Percentiles rank a stretch among this genome's conserved stretches.
phyloP scores from a whole-genome alignment of 192 early-diverging fungal genomes.

The Coemansia reversa region DNA sequence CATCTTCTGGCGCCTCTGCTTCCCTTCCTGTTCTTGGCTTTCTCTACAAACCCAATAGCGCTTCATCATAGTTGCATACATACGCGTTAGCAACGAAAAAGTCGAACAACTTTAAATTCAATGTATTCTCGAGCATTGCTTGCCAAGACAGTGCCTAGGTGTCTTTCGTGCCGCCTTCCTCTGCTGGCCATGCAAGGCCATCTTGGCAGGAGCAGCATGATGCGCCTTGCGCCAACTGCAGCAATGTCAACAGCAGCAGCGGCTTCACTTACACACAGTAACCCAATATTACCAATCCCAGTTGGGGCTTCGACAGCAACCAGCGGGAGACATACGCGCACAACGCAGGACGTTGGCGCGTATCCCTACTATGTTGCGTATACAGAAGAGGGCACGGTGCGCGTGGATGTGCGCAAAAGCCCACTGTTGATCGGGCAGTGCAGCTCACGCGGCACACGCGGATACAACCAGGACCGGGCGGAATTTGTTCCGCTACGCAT shows the following conservation, averaged over 20 bases:
- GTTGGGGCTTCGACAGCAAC: neutral
- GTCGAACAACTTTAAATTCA: too few relatives aligned
- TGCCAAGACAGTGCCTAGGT: conserved; percentile 1
- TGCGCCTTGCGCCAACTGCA: neutral
- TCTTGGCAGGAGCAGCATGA: conserved; percentile 2
- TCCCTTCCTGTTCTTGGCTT: too few relatives aligned
- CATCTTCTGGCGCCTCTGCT: too few relatives aligned
- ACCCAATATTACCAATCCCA: neutral
- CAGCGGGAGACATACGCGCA: neutral
- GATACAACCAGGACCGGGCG: conserved; percentile 51
- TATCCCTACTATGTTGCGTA: conserved; percentile 52
- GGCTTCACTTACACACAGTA: neutral
- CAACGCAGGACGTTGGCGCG: neutral
- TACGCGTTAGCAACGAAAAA: too few relatives aligned
- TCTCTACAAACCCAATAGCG: too few relatives aligned
- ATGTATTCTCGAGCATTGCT: conserved; percentile 13
- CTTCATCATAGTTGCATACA: too few relatives aligned
- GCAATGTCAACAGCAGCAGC: conserved; percentile 11
- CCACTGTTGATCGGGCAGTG: conserved; percentile 44
- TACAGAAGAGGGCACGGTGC: conserved; percentile 46
- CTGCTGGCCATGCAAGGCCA: neutral
- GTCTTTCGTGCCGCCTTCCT: conserved; percentile 1
- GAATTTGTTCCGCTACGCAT: conserved; percentile 53
- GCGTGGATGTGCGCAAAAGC: conserved; percentile 53
- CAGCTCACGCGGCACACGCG: conserved; percentile 44